These are phyloP conservation scores for Lentinus brumalis DNA, from an alignment of 768 basidiomycete species.

Conservation along the genomic window DNA sequence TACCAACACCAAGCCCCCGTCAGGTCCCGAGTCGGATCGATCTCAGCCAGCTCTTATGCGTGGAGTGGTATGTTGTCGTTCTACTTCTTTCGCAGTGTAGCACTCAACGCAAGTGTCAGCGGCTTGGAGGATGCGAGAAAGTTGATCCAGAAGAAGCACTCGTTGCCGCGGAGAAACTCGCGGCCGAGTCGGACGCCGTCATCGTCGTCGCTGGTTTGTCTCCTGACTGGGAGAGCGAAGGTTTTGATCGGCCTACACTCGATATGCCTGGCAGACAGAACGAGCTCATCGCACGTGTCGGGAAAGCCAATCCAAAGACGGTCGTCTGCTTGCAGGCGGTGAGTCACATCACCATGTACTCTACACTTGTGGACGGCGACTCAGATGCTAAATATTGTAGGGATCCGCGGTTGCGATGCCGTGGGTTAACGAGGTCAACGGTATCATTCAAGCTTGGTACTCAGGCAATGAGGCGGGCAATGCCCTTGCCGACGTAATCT, in stretches of 20 bases:
- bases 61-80: conserved; percentile 51
- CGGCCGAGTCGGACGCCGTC: conserved; percentile 55
- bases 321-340: conserved; percentile 66
- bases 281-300: conserved; percentile 55
- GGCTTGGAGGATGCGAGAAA: conserved; percentile 68
- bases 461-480: conserved; percentile 67
- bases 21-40: conserved; percentile 44
- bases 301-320: conserved; percentile 56
- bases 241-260: conserved; percentile 67
- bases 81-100: not conserved
- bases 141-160: conserved; percentile 61
- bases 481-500: conserved; percentile 66
- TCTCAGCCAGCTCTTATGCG: conserved; percentile 71
- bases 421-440: conserved; percentile 58
- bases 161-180: conserved; percentile 55
- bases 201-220: conserved; percentile 62
- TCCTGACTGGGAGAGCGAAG: conserved; percentile 77
- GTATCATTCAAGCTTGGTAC: conserved; percentile 66
- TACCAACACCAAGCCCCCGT: conserved; percentile 58
- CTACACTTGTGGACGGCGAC: not conserved
- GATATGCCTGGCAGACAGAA: conserved; percentile 61
- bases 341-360: conserved; percentile 22
- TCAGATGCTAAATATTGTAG: conserved; percentile 31
- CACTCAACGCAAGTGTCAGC: conserved; percentile 32
- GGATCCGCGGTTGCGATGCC: conserved; percentile 77